These are phyloP conservation scores for Aspergillus viridinutans DNA, from an alignment of 2,329 filamentous ascomycete genomes.

Conservation along the genomic window DNA sequence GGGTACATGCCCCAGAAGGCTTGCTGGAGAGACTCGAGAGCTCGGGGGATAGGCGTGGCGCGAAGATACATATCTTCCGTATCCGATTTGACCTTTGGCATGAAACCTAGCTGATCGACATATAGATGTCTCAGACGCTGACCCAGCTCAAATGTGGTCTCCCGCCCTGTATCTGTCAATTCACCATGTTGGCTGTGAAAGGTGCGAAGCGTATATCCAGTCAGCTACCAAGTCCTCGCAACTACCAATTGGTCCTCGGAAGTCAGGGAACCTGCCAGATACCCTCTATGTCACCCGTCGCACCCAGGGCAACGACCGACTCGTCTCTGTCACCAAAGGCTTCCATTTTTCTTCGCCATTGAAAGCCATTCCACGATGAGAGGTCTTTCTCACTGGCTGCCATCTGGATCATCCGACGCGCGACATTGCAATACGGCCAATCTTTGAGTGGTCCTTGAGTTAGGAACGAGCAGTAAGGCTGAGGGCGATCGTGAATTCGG, in stretches of 20 bases:
- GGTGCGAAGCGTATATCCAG: neutral
- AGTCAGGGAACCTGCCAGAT: slow-evolving; percentile 62
- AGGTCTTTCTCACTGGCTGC: slow-evolving; percentile 53
- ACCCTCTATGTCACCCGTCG: slow-evolving; percentile 66
- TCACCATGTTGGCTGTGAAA: slow-evolving; percentile 51
- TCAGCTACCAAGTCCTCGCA: neutral
- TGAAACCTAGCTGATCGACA: slow-evolving; percentile 68
- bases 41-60: slow-evolving; percentile 68
- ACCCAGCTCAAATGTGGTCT: slow-evolving; percentile 67
- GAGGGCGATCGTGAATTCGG: neutral
- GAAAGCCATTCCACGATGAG: slow-evolving; percentile 54
- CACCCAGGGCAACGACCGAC: slow-evolving; percentile 66
- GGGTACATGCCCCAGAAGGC: slow-evolving; percentile 73
- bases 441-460: slow-evolving; percentile 37
- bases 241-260: neutral
- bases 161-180: slow-evolving; percentile 69
- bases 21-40: slow-evolving; percentile 73
- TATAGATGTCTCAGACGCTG: slow-evolving; percentile 66
- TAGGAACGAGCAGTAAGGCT: neutral
- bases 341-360: slow-evolving; percentile 71
- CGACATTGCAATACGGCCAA: slow-evolving; percentile 89
- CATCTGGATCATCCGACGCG: slow-evolving; percentile 64
- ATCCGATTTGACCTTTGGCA: slow-evolving; percentile 56
- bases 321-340: slow-evolving; percentile 69
- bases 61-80: slow-evolving; percentile 66